Conservation (phyloP, 2,329 filamentous ascomycete genomes). For the Hypoxylon sp. region DNA sequence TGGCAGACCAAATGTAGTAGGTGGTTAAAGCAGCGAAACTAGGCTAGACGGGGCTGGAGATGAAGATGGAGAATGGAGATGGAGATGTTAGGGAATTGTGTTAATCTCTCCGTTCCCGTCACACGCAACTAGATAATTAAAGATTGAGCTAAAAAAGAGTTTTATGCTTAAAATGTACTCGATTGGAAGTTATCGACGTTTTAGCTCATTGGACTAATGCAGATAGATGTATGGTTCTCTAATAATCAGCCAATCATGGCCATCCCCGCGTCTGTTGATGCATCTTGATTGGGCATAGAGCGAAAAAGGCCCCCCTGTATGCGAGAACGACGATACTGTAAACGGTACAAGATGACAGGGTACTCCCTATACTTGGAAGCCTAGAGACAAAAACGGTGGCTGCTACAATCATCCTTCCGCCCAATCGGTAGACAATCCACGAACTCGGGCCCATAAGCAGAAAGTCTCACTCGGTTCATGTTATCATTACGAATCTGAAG, state of each 20-base stretch:
- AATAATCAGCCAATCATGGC: constrained; percentile 26
- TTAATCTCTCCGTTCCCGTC: too few species aligned
- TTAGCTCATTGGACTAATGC: constrained; percentile 8
- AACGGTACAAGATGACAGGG: constrained; percentile 5
- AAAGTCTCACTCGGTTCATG: not conserved
- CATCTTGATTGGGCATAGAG: too few species aligned
- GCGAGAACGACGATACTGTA: not conserved
- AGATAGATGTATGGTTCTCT: constrained; percentile 4
- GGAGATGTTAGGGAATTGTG: too few species aligned
- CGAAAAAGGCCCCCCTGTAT: not conserved
- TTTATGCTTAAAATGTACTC: not conserved
- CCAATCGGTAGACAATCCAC: constrained; percentile 39
- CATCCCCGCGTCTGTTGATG: constrained; percentile 17
- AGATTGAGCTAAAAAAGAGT: too few species aligned
- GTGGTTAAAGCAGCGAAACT: too few species aligned
- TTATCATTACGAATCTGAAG: not conserved
- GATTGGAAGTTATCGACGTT: constrained; percentile 3
- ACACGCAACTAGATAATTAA: too few species aligned
- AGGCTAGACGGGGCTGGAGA: too few species aligned
- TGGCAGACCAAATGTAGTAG: too few species aligned
- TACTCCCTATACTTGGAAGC: constrained; percentile 24
- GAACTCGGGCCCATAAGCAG: constrained; percentile 28
- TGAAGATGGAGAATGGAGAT: too few species aligned
- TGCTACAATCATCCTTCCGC: not conserved
- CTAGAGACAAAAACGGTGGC: constrained; percentile 9